Evolutionary conservation across 2,329 filamentous ascomycete species (phyloP).

Genomic region (Knufia fluminis): DNA sequence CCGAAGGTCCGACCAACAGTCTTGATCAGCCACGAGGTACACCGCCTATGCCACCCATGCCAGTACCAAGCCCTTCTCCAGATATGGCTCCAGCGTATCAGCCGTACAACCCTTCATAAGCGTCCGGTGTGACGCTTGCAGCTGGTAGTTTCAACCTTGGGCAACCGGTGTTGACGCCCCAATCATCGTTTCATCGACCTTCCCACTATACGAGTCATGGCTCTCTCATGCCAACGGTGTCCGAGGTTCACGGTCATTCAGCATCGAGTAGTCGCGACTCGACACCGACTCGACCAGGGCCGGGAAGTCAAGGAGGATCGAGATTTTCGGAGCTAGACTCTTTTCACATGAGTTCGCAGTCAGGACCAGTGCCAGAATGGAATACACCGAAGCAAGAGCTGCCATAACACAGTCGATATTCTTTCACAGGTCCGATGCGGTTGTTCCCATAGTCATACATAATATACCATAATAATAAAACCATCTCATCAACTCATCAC

Average conservation of each 20-base stretch:
- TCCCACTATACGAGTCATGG: background rate
- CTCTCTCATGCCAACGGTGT: background rate
- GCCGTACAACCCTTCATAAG: background rate
- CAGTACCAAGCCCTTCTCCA: background rate
- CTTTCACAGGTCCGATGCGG: too few relatives aligned
- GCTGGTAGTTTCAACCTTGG: background rate
- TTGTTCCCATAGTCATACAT: background rate
- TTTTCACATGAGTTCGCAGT: background rate
- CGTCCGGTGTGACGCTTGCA: background rate
- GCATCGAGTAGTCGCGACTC: background rate
- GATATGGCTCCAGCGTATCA: background rate
- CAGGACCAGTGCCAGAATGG: background rate
- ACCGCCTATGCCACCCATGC: background rate
- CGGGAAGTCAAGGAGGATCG: background rate
- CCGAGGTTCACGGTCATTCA: background rate
- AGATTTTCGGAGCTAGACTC: constrained; percentile 1
- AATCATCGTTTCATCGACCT: background rate
- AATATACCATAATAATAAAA: background rate
- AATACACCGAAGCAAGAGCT: background rate
- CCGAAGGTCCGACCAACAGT: too few relatives aligned
- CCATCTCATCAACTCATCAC: background rate
- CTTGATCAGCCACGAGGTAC: too few relatives aligned
- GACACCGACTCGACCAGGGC: background rate
- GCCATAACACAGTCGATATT: background rate
- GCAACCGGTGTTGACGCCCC: background rate